A percentile compares a stretch with the other conserved stretches of the same genome.
Conservation (phyloP, 768 basidiomycete genomes). For the Amanita exitialis region DNA sequence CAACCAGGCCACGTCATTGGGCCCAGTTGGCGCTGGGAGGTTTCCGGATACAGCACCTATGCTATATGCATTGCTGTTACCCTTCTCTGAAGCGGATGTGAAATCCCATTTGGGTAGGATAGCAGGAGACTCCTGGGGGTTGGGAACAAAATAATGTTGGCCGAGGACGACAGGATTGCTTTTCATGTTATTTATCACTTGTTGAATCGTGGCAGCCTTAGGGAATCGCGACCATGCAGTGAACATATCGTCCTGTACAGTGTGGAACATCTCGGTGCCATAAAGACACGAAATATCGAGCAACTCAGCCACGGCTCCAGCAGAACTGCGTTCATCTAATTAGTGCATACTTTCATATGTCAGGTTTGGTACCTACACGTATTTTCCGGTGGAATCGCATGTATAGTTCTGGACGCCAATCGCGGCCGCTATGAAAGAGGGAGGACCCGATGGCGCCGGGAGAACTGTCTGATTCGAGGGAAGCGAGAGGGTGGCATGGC, state of each 20-base stretch:
- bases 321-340: constrained; percentile 19
- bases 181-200: not conserved
- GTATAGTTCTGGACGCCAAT: constrained; percentile 50
- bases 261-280: constrained; percentile 16
- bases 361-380: constrained; percentile 22
- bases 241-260: constrained; percentile 16
- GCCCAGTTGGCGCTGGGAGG: constrained; percentile 29
- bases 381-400: constrained; percentile 27
- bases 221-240: not conserved
- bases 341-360: not conserved
- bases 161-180: constrained; percentile 14
- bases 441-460: constrained; percentile 20
- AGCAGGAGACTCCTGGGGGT: constrained; percentile 28
- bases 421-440: constrained; percentile 32
- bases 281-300: constrained; percentile 46
- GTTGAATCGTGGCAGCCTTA: not conserved
- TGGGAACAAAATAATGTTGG: constrained; percentile 49
- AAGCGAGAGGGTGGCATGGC: not conserved
- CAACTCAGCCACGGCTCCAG: constrained; percentile 40
- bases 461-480: constrained; percentile 18
- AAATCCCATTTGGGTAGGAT: constrained; percentile 49
- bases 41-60: constrained; percentile 31
- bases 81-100: constrained; percentile 27
- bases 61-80: constrained; percentile 35
- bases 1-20: constrained; percentile 45